Evolutionary conservation across 192 early-diverging fungal species (phyloP).

Genomic region (Pecoramyces ruminantium): DNA sequence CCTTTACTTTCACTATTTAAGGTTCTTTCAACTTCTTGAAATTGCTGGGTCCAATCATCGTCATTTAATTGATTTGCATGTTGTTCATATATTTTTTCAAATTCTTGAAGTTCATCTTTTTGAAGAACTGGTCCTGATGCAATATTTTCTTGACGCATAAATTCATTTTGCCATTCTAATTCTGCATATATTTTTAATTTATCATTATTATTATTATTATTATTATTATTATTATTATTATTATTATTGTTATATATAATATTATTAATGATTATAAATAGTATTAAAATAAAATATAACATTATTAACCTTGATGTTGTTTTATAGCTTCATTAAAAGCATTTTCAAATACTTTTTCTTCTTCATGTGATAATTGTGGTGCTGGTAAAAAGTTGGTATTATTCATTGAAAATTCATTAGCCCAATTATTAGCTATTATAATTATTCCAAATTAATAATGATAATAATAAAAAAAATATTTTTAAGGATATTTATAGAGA

Average conservation of each 20-base stretch:
- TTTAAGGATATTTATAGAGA: no score
- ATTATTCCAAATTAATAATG: no score
- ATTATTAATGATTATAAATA: no score
- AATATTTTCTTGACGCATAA: background rate
- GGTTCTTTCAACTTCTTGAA: slow-evolving; percentile 22
- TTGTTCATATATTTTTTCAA: background rate
- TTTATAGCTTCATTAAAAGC: background rate
- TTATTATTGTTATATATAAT: background rate
- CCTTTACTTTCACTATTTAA: slow-evolving; percentile 8
- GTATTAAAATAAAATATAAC: no score
- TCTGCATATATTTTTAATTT: background rate
- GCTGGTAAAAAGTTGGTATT: background rate
- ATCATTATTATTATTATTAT: background rate
- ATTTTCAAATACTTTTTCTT: background rate
- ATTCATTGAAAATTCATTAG: background rate
- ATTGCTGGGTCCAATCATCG: slow-evolving; percentile 33
- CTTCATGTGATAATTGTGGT: background rate
- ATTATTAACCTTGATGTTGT: background rate
- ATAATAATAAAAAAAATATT: no score
- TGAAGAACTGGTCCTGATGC: background rate
- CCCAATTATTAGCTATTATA: background rate
- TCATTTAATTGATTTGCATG: background rate
- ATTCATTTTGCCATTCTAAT: background rate
- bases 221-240: background rate
- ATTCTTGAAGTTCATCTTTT: background rate